These are phyloP conservation scores for Simplicillium sp. DNA, from an alignment of 2,329 filamentous ascomycete genomes.

Conservation along the genomic window DNA sequence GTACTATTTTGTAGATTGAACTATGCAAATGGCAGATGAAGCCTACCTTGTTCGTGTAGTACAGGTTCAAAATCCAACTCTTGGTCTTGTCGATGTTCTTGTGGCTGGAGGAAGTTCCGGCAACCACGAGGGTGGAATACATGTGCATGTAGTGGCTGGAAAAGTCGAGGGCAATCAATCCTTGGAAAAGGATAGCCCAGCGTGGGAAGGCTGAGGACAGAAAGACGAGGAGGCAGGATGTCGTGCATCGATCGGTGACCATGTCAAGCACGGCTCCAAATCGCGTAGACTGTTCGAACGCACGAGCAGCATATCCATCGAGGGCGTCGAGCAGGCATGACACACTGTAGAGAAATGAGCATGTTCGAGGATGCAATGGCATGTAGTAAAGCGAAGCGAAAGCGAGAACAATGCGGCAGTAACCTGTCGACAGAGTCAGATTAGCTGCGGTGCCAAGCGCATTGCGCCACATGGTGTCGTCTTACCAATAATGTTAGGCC, in stretches of 20 bases:
- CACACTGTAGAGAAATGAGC: conserved; percentile 81
- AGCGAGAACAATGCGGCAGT: conserved; percentile 69
- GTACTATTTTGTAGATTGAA: neutral
- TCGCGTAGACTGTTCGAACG: conserved; percentile 82
- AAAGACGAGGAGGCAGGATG: conserved; percentile 89
- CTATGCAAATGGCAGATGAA: neutral
- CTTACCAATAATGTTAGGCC: conserved; percentile 73
- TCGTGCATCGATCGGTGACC: conserved; percentile 98
- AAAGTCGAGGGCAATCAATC: conserved; percentile 83
- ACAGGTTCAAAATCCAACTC: conserved; percentile 85
- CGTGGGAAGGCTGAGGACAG: conserved; percentile 88
- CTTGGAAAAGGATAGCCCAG: conserved; percentile 91
- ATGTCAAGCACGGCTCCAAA: conserved; percentile 98
- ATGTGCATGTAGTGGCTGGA: conserved; percentile 99
- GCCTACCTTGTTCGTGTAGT: conserved; percentile 92
- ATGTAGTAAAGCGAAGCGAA: conserved; percentile 96
- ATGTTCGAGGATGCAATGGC: conserved; percentile 95
- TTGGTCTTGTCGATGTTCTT: conserved; percentile 86
- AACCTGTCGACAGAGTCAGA: conserved; percentile 40
- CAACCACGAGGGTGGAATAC: conserved; percentile 90
- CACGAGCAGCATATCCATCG: conserved; percentile 76
- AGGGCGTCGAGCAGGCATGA: conserved; percentile 93
- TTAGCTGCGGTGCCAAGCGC: conserved; percentile 9
- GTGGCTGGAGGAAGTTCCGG: conserved; percentile 70
- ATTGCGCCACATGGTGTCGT: conserved; percentile 3